Base-by-base conservation (phyloP, 495 filamentous ascomycete genomes). In the Lophiostoma macrostomum region DNA sequence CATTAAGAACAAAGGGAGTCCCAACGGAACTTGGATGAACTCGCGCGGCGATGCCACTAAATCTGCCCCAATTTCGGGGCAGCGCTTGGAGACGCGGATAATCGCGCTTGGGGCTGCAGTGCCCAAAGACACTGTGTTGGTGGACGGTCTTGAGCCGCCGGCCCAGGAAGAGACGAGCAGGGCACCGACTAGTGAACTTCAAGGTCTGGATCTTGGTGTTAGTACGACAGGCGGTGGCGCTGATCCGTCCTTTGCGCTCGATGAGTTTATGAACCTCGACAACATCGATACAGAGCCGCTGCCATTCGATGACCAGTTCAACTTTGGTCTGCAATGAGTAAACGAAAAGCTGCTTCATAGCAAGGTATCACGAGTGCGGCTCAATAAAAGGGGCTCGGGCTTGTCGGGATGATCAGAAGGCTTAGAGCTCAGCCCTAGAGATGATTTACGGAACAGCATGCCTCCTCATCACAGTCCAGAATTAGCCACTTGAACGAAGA, bases 11-110 rank as follows among this genome's bases (percentile, higher is more conserved):
- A 73, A 73, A 27, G 67, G 72, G 18, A 66, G 74, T 14, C 52
- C 39, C 6, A 75, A 79, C 40, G 68, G 74, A n/a, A 38, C 66
- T 1, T 75, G 68, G 67, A 78, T 80, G 72, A 80, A 80, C 52
- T 63, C 64, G 4, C 56, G 77, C 14, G 72, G 71, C 0, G 73
- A 77, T 53, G 49, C 55, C 4, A 38, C 54, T 10, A 39, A 23
- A 1, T 14, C 30, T 2, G 66, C 66, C 20, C 56, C 48, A 8
- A 44, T 54, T 29, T 13, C 44, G 58, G 43, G 28, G 22, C 18
- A 23, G 27, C 43, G 19, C 19, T 11, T 49, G 65, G 35, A 66
- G 58, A 50, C 58, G 52, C 64, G 77, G 2, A 46, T 63, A 20
- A 69, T 72, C 28, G 74, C 76, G 1, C 66, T 80, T 30, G 74